Base-by-base conservation (phyloP, 164 flowering plant species). In the Tetracentron sinense region DNA sequence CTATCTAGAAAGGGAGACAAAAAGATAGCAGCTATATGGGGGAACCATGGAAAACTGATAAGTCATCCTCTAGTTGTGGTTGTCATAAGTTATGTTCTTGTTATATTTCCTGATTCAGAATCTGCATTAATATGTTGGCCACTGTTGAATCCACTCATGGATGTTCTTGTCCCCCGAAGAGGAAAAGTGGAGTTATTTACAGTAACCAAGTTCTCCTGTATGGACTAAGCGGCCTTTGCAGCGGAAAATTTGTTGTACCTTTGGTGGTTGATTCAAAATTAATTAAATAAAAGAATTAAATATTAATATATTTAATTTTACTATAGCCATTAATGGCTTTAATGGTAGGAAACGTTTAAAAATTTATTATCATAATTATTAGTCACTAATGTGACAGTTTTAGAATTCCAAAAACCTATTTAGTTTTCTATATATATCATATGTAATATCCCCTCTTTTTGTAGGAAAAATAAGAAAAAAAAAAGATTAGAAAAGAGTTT, bases 131-230 rank as follows among this genome's bases (percentile, higher is more conserved):
- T 58, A 33, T 57, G 42, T 62, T 73, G 80, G 25, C 63, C 58
- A 16, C 63, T 61, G 26, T 68, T 71, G 30, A 61, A 48, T 54
- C 71, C 64, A 58, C 14, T 47, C 6, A 46, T 22, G 35, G 82
- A 67, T 42, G 75, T 67, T 67, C 68, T 78, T 21, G 77, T 58
- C 44, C 69, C 78, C 3, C 64, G 64, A 65, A 54, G 58, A 35
- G 79, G 78, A 29, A 88, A 72, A 10, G 79, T 76, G 16, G 84
- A 76, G 67, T 93, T 81, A 22, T 52, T 72, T 44, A 88, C 62
- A 47, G 71, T 49, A 33, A 93, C 68, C 53, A 85, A 33, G 35
- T 62, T 66, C 50, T 71, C 78, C 29, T n/a, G n/a, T n/a, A n/a
- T n/a, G n/a, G n/a, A n/a, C n/a, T n/a, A n/a, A n/a, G n/a, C n/a